These are phyloP conservation scores for Aulographum hederae DNA, from an alignment of 2,329 filamentous ascomycete genomes.

Conservation along the genomic window DNA sequence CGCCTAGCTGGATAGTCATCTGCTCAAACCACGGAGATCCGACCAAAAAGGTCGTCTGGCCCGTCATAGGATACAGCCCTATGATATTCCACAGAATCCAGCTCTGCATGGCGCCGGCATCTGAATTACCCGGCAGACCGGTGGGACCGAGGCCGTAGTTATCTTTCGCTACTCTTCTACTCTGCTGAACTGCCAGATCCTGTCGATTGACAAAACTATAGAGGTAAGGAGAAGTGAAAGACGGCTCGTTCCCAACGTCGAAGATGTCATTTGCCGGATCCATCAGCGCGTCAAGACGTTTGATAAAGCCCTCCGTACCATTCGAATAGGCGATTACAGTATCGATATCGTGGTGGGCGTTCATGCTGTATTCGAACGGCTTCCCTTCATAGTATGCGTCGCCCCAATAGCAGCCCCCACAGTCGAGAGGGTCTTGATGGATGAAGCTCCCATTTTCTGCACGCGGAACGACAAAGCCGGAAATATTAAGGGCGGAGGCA, in stretches of 20 bases:
- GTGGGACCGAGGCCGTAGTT: constrained; percentile 36
- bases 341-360: constrained; percentile 47
- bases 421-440: constrained; percentile 28
- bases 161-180: constrained; percentile 38
- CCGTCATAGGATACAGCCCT: constrained; percentile 48
- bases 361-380: constrained; percentile 49
- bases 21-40: constrained; percentile 25
- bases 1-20: constrained; percentile 39
- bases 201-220: constrained; percentile 50
- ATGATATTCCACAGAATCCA: constrained; percentile 36
- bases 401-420: constrained; percentile 48
- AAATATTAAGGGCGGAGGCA: constrained; percentile 38
- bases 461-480: constrained; percentile 49
- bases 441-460: constrained; percentile 29
- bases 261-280: constrained; percentile 39
- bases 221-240: constrained; percentile 48
- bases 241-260: constrained; percentile 49
- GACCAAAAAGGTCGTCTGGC: constrained; percentile 49
- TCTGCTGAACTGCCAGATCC: constrained; percentile 39
- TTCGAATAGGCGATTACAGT: constrained; percentile 35
- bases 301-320: constrained; percentile 35
- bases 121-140: constrained; percentile 52
- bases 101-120: constrained; percentile 55
- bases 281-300: constrained; percentile 44
- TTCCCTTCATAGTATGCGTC: constrained; percentile 42